Base-by-base conservation (phyloP, 441 rosid genomes). In the Cnidoscolus chayamansa region DNA sequence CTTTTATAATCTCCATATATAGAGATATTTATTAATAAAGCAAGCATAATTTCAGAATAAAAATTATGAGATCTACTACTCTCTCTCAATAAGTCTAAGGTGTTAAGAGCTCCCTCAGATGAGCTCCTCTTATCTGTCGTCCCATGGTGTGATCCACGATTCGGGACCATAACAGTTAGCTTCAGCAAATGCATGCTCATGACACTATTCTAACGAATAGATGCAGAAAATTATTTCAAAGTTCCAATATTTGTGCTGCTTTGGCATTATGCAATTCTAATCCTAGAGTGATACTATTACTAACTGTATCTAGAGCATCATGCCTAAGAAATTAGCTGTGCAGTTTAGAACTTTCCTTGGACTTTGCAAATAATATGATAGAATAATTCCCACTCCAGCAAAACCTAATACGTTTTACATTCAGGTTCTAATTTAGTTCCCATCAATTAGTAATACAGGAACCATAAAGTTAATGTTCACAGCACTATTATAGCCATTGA, bases 181-280 rank as follows among this genome's bases (percentile, higher is more conserved):
- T 25, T 25, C 25, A 25, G 25, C 25, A 25, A 25, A 25, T 25
- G 25, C 13, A 65, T 3, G 13, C 56, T 4, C 17, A 5, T 15
- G 10, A 13, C 0, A 50, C 45, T 31, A 30, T 65, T 7, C 25
- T 25, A 16, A 20, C 25, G 12, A 48, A 58, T 5, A 47, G 4
- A 45, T n/a, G 31, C 7, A 1, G 53, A 45, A 35, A 48, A 19
- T 10, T 43, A 63, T 30, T 51, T 31, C 7, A 31, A 66, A 2
- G 50, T 66, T 66, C 58, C 25, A 31, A 31, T 16, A 31, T 8
- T 31, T n/a, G 0, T 51, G 37, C 54, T 30, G 1, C 56, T 65
- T 66, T 66, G 47, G 70, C 16, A 65, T 9, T n/a, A 16, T 66
- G 59, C 47, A 50, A 66, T 25, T 66, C 25, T 50, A 31, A 67